Evolutionary conservation across 140 eudicot species (phyloP), one percentile per base, ranked within the genome.

Genomic region (Ambrosia hybrid): DNA sequence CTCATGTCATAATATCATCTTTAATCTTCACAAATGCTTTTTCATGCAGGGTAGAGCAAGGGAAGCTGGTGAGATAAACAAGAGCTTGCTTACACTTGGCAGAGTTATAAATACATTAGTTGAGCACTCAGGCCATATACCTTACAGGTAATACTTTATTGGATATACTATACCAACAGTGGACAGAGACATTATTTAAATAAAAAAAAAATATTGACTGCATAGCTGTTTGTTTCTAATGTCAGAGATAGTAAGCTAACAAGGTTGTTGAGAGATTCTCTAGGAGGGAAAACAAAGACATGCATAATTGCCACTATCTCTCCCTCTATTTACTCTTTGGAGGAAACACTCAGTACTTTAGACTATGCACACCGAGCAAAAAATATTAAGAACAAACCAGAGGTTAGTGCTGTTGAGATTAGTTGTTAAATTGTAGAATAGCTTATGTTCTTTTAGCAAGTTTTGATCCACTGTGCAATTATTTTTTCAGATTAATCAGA

Each of bases 361-460:
- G 96, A 90, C 68, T 90, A 90, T 79, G 96, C 96, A 36, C 85
- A 87, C 48, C 86, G 96, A 36, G 96, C 96, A 67, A 90, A 90
- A 76, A 90, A 90, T 81, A 90, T 90, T 63, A 87, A 85, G 88
- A 90, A 90, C 79, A 90, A 87, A 67, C 94, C 96, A 26, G 96
- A 90, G 96, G 96, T 85, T 68, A 73, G 87, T 79, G 15, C 8
- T 73, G 39, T 55, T 37, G 56, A 11, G 43, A 36, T 69, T 34
- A 7, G 48, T 68, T 57, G 61, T 45, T 15, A 9, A 7, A 2
- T 76, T 1, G 68, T 60, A 64, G 65, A 52, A 74, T 62, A 62
- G 4, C 1, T 11, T 17, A 38, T 59, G 26, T 67, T 61, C 15
- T 7, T 43, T 51, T 5, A 39, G 49, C 60, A 61, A 67, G n/a